Percentiles rank a stretch among this genome's conserved stretches.
phyloP scores from a whole-genome alignment of 2,329 filamentous ascomycete genomes.

The Penicillium sp. region DNA sequence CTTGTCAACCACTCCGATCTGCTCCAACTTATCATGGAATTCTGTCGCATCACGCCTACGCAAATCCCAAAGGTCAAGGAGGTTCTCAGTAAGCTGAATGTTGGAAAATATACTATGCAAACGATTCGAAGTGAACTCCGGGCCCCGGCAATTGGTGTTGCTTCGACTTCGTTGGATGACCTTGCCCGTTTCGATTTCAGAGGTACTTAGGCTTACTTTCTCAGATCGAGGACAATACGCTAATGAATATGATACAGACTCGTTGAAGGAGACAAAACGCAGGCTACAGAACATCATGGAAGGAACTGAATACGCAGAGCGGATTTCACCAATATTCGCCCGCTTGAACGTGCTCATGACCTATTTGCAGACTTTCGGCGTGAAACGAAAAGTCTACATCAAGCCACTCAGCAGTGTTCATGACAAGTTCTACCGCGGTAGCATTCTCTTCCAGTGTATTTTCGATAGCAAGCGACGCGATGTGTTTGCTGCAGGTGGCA shows the following conservation, averaged over 20 bases:
- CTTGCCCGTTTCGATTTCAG: conserved; percentile 88
- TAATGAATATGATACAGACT: conserved; percentile 58
- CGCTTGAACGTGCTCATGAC: conserved; percentile 76
- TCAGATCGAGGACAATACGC: conserved; percentile 50
- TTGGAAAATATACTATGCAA: conserved; percentile 75
- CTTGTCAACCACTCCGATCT: conserved; percentile 87
- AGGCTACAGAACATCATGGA: conserved; percentile 59
- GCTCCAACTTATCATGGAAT: conserved; percentile 83
- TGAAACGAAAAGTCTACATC: conserved; percentile 77
- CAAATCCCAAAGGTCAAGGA: conserved; percentile 75
- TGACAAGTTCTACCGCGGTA: conserved; percentile 83
- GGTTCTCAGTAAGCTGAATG: conserved; percentile 81
- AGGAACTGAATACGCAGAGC: conserved; percentile 54
- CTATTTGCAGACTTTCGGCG: conserved; percentile 72
- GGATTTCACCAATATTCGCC: conserved; percentile 60
- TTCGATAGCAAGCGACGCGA: conserved; percentile 79
- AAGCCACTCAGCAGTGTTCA: conserved; percentile 85
- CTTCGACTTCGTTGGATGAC: conserved; percentile 87
- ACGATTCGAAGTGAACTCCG: conserved; percentile 80
- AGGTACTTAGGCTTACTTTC: conserved; percentile 51
- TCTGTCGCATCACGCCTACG: conserved; percentile 72
- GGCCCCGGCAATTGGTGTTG: conserved; percentile 75
- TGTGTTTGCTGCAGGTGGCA: conserved; percentile 88
- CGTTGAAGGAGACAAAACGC: conserved; percentile 71
- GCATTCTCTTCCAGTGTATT: conserved; percentile 85